A percentile compares a stretch with the other conserved stretches of the same genome.
phyloP scores from a whole-genome alignment of 805 yeast genomes.

The Candida verbasci region DNA sequence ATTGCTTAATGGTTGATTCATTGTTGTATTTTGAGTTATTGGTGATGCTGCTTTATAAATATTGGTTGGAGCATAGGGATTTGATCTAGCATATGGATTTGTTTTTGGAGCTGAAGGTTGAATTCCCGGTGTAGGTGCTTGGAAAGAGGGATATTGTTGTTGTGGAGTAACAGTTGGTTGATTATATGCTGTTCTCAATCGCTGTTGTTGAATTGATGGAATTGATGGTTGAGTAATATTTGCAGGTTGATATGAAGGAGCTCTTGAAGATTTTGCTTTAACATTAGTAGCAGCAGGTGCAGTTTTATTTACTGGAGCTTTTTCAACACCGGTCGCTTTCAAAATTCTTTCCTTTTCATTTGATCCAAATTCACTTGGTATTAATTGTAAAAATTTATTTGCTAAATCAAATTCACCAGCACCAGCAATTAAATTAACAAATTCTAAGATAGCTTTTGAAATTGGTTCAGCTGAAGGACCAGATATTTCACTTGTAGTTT shows the following conservation, averaged over 20 bases:
- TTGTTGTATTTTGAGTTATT: constrained; percentile 8
- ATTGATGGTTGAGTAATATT: constrained; percentile 6
- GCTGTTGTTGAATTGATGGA: constrained; percentile 4
- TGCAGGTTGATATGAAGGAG: constrained; percentile 10
- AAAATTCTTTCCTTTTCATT: constrained; percentile 74
- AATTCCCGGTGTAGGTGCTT: constrained; percentile 12
- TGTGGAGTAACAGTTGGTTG: constrained; percentile 19
- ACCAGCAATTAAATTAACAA: constrained; percentile 72
- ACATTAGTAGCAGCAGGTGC: constrained; percentile 5
- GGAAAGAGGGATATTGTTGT: constrained; percentile 3
- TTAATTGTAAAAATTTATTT: constrained; percentile 55
- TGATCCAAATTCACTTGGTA: constrained; percentile 73
- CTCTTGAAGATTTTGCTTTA: constrained; percentile 7
- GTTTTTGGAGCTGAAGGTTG: constrained; percentile 13
- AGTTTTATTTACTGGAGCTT: neutral
- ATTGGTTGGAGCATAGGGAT: constrained; percentile 20
- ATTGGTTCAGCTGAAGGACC: constrained; percentile 46
- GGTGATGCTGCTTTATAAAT: constrained; percentile 20
- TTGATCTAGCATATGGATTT: constrained; percentile 32
- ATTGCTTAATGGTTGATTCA: neutral
- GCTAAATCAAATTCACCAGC: constrained; percentile 85
- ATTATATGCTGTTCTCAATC: constrained; percentile 4
- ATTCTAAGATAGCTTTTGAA: constrained; percentile 70
- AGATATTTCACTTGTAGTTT: constrained; percentile 27
- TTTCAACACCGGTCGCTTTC: constrained; percentile 49